Evolutionary conservation across 176 grass and related monocot genomes (phyloP), one percentile per base, ranked within the genome.

Genomic region (Chloris gayana): DNA sequence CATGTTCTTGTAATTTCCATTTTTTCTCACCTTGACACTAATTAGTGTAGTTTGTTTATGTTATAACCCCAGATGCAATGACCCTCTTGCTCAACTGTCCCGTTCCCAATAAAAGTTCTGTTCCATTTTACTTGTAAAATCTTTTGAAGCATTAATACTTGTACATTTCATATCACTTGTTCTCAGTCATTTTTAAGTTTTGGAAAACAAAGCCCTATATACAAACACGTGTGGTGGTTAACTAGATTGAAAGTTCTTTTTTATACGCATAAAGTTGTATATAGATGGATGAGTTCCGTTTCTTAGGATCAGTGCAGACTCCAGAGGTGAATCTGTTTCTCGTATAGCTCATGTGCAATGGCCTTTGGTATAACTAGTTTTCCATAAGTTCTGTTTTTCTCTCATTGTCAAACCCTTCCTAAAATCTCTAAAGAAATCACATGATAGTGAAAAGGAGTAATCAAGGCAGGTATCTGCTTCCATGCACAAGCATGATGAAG

Each of bases 141-240:
- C 10, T 14, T 73, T n/a, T 71, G 21, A 67, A 38, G 57, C 35
- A 66, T 0, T 58, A 80, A 60, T 53, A 53, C 68, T 39, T 29
- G 11, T 44, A 29, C 21, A 41, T 82, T 70, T 64, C 49, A 49
- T 53, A 75, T 87, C 64, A 19, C 47, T 56, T 74, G 26, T 75
- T 81, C 72, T 56, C 24, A 73, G 66, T 25, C 39, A 77, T 73
- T 77, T 38, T n/a, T 51, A 51, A 19, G 47, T 54, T 22, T 54
- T 22, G 19, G 3, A 22, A 4, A 37, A n/a, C 35, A 37, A 54
- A 22, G 18, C 51, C 7, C 0, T 54, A 22, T 54, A 7, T 54
- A 1, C 51, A 54, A 19, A 7, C 46, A 54, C 7, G 51, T 22
- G 2, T n/a, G n/a, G 5, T 35, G 34, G 34, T 35, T 35, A 35